These are phyloP conservation scores for Aegilops bicornis DNA, from an alignment of 176 grass and related monocot species.

Conservation along the genomic window DNA sequence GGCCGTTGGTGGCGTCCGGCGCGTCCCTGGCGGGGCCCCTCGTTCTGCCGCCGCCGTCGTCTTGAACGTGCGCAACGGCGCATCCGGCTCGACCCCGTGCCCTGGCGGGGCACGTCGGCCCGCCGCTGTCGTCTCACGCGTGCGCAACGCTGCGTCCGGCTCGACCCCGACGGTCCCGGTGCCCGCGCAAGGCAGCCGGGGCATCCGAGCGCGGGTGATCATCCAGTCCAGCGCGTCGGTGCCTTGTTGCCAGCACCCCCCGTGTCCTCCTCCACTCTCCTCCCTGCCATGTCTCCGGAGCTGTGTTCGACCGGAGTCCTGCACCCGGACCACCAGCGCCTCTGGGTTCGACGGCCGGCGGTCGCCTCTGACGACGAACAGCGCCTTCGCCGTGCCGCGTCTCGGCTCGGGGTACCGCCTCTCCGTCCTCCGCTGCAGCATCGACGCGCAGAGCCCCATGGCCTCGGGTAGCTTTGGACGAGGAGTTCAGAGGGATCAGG, in stretches of 20 bases:
- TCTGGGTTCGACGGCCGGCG: not conserved
- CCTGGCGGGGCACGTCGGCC: not conserved
- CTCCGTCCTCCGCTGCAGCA: conserved; percentile 7
- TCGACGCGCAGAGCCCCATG: conserved; percentile 47
- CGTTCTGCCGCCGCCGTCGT: too few relatives aligned
- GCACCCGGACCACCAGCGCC: conserved; percentile 4
- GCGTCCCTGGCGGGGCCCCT: not conserved
- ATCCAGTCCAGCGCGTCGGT: not conserved
- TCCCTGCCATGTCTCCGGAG: not conserved
- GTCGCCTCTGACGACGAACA: conserved; percentile 37
- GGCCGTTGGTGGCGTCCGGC: not conserved
- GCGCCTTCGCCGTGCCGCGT: not conserved
- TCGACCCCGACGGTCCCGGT: not conserved
- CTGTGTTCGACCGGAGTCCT: not conserved
- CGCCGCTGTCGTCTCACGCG: not conserved
- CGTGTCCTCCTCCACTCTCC: not conserved
- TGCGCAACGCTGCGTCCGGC: not conserved
- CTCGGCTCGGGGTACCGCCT: not conserved
- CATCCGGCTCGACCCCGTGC: not conserved
- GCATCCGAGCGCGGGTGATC: not conserved
- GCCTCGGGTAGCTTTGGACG: not conserved
- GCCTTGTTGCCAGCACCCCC: not conserved
- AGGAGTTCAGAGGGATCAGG: not conserved
- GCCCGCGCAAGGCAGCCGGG: conserved; percentile 6
- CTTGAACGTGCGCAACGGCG: not conserved